These are phyloP conservation scores for Acacia acuminata DNA, from an alignment of 306 rosid species.

Conservation along the genomic window DNA sequence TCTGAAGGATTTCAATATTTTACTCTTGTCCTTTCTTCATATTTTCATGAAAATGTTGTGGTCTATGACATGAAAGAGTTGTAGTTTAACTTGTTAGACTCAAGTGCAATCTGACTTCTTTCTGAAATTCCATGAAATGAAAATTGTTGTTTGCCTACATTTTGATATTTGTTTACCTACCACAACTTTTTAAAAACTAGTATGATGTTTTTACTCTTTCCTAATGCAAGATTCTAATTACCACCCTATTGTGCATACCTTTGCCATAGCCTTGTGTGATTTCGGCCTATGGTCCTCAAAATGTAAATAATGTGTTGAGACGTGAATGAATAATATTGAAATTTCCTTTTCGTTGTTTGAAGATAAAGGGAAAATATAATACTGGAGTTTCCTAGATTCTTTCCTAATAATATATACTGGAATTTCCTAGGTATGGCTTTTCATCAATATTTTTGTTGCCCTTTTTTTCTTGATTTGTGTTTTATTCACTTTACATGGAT, in stretches of 20 bases:
- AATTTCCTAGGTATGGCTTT: not conserved
- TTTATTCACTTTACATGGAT: not conserved
- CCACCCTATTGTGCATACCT: not conserved
- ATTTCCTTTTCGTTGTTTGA: constrained; percentile 15
- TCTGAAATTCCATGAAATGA: constrained; percentile 20
- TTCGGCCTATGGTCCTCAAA: constrained; percentile 22
- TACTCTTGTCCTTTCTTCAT: constrained; percentile 6
- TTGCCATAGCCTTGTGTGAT: constrained; percentile 19
- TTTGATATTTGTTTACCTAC: constrained; percentile 8
- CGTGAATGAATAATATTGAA: constrained; percentile 17
- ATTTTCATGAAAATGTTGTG: not conserved
- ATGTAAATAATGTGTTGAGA: not conserved
- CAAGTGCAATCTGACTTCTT: constrained; percentile 18
- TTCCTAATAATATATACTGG: not conserved
- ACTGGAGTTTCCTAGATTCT: not conserved
- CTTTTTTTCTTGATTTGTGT: constrained; percentile 14
- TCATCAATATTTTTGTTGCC: not conserved
- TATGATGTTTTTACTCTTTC: constrained; percentile 6
- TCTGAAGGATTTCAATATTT: constrained; percentile 28
- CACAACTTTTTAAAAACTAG: not conserved
- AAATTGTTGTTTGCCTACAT: constrained; percentile 15
- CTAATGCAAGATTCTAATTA: not conserved
- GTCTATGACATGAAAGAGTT: not conserved
- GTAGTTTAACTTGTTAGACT: constrained; percentile 4
- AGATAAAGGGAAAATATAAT: not conserved